Evolutionary conservation across 2,329 filamentous ascomycete species (phyloP).

Genomic region (Esteya vermicola): DNA sequence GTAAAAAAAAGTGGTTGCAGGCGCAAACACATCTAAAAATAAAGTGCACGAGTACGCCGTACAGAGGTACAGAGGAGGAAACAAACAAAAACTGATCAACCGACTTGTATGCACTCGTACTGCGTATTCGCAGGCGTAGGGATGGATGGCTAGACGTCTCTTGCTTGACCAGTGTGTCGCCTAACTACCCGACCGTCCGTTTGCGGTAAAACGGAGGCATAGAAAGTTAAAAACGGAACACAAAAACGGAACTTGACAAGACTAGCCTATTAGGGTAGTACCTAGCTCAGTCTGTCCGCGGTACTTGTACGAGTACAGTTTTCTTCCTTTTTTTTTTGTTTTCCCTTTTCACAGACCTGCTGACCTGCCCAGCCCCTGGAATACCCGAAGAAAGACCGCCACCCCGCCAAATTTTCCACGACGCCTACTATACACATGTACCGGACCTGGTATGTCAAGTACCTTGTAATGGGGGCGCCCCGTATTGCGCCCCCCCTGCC

Average conservation of each 20-base stretch:
- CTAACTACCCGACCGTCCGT: no score
- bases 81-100: no score
- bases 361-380: constrained; percentile 1
- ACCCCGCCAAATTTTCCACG: constrained; percentile 1
- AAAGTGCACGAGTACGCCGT: no score
- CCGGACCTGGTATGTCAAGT: constrained; percentile 1
- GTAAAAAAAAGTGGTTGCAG: no score
- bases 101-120: no score
- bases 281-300: constrained; percentile 5
- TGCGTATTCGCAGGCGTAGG: no score
- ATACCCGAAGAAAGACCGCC: constrained; percentile 2
- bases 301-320: constrained; percentile 5
- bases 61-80: no score
- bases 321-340: constrained; percentile 1
- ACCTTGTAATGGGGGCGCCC: background rate
- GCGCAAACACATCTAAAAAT: no score
- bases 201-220: background rate
- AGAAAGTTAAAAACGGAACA: no score
- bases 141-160: no score
- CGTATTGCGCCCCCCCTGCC: background rate
- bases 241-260: background rate
- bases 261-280: background rate
- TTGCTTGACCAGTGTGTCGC: no score
- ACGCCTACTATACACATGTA: no score
- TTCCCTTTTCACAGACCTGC: constrained; percentile 3